A percentile compares a stretch with the other conserved stretches of the same genome.
Evolutionary conservation across 148 eudicot genomes (phyloP).

Genomic region (Vaccinium corymbosum): DNA sequence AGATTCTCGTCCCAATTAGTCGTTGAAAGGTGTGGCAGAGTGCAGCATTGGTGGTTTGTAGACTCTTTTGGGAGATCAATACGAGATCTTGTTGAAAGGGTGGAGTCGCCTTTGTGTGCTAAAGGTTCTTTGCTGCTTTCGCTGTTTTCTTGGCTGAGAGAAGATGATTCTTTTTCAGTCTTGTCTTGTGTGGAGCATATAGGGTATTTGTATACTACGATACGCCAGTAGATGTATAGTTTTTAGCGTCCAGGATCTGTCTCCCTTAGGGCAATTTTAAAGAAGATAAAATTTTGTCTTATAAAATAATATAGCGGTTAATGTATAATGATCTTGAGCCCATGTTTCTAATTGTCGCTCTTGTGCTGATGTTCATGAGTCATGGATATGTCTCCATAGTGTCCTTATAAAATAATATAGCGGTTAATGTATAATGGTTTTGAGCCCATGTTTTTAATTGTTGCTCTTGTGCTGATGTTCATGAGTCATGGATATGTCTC

Average conservation of each 20-base stretch:
- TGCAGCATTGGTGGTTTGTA: neutral
- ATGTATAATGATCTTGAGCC: neutral
- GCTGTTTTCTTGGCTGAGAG: neutral
- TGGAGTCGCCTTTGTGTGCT: neutral
- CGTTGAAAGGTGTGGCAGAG: neutral
- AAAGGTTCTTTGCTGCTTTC: neutral
- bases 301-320: neutral
- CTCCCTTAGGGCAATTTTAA: neutral
- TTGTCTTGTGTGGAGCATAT: neutral
- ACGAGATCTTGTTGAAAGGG: neutral
- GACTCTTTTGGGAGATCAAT: neutral
- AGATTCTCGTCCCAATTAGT: neutral
- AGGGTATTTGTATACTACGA: neutral
- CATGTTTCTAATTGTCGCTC: neutral
- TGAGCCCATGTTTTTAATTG: neutral
- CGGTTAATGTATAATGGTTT: neutral
- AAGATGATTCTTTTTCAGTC: neutral
- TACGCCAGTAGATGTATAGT: neutral
- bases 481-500: neutral
- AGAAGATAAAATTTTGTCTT: neutral
- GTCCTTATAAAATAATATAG: neutral
- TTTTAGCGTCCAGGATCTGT: neutral
- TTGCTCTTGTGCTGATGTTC: neutral
- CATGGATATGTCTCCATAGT: neutral
- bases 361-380: constrained; percentile 5